phyloP scores from a whole-genome alignment of 1,284 basidiomycete genomes.

The Inonotus hispidus region DNA sequence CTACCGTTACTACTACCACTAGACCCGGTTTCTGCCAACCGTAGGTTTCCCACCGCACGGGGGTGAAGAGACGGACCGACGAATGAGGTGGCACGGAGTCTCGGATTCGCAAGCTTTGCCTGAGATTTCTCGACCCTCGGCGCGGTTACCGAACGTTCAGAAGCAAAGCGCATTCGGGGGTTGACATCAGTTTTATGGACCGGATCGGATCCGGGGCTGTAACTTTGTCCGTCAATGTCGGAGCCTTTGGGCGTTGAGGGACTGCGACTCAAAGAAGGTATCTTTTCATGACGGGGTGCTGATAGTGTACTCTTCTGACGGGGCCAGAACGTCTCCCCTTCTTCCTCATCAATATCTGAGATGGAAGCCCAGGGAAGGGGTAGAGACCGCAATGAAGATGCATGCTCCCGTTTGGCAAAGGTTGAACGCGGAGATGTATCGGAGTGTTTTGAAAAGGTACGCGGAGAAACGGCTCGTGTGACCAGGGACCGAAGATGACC shows the following conservation, averaged over 20 bases:
- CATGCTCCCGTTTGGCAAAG: not conserved
- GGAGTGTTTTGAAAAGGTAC: not conserved
- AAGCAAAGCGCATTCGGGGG: not conserved
- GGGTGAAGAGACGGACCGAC: not conserved
- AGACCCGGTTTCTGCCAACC: not conserved
- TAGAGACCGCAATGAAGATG: constrained; percentile 4
- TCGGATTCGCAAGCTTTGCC: not conserved
- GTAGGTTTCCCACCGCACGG: not conserved
- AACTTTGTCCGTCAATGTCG: not conserved
- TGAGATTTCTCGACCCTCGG: not conserved
- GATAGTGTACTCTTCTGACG: not conserved
- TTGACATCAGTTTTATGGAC: not conserved
- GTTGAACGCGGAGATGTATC: not conserved
- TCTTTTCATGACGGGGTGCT: not conserved
- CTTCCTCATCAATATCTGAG: constrained; percentile 3
- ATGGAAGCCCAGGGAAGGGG: constrained; percentile 1
- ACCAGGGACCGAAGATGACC: constrained; percentile 14
- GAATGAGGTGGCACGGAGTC: constrained; percentile 7
- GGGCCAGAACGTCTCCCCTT: constrained; percentile 12
- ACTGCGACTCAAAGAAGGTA: not conserved
- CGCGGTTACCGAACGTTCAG: not conserved
- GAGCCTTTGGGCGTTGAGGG: not conserved
- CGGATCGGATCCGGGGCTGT: no score
- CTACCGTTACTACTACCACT: no score
- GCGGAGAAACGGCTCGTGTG: not conserved